These are phyloP conservation scores for Schizothecium vesticola DNA, from an alignment of 495 filamentous ascomycete genomes.

Conservation along the genomic window DNA sequence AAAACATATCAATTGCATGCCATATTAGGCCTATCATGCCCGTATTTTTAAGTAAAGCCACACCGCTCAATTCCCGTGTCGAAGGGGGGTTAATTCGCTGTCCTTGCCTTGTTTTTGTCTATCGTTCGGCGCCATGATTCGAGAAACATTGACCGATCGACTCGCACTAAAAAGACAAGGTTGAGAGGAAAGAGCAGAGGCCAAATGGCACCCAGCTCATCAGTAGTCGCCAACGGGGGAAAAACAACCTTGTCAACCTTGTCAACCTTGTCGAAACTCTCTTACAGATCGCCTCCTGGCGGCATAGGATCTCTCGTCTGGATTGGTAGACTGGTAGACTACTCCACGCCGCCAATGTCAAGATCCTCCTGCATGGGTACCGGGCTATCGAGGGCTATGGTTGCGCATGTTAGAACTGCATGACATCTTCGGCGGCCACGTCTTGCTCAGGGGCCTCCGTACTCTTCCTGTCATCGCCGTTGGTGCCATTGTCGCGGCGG, in stretches of 20 bases:
- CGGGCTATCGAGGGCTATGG: conserved; percentile 61
- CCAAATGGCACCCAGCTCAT: conserved; percentile 21
- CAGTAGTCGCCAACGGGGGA: conserved; percentile 20
- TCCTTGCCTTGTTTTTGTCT: conserved; percentile 11
- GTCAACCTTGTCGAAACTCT: conserved; percentile 16
- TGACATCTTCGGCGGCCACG: background rate
- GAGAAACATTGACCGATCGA: conserved; percentile 13
- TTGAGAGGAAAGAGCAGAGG: conserved; percentile 3
- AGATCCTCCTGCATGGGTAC: conserved; percentile 86
- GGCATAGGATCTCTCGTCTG: background rate
- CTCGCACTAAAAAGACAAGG: conserved; percentile 30
- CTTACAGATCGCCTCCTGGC: conserved; percentile 15
- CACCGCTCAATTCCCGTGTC: background rate
- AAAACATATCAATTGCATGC: background rate
- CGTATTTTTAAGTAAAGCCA: background rate
- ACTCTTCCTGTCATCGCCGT: conserved; percentile 90
- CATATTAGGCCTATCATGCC: background rate
- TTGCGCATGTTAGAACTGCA: conserved; percentile 15
- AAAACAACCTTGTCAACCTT: conserved; percentile 2
- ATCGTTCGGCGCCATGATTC: background rate
- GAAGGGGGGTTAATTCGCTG: conserved; percentile 3
- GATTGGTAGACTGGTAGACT: background rate
- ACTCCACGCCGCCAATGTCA: conserved; percentile 82
- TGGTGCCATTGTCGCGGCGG: conserved; percentile 59
- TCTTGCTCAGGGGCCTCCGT: conserved; percentile 20